Base-by-base conservation (phyloP, 2,329 filamentous ascomycete species). In the Lachnellula suecica region DNA sequence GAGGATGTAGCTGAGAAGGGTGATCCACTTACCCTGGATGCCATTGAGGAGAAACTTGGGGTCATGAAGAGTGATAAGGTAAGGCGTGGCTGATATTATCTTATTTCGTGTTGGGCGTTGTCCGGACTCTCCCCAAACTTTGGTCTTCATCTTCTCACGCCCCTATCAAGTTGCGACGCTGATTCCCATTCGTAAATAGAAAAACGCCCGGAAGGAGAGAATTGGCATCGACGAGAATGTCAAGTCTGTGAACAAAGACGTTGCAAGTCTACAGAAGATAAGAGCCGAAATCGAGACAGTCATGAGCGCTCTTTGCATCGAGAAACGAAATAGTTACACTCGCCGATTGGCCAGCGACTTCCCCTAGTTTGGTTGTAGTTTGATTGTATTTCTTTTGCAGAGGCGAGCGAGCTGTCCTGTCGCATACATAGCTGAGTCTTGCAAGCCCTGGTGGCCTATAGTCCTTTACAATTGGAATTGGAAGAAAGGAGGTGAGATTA, bases 241-340 rank as follows among this genome's bases (percentile, higher is more conserved):
- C 13, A 69, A 71, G 40, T 67, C 71, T 38, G 66, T 74, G 5
- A 60, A 64, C 4, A 63, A 72, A 47, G 69, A 74, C 24, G 66
- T 70, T 44, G 63, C 66, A 1, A 63, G 57, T 13, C 43, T 68
- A 2, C 59, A 68, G 7, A 54, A 53, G 1, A 56, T 58, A 2
- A 59, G 67, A 22, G 58, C 60, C 7, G 60, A 70, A 42, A 58
- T 71, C 24, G 71, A 70, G 22, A 62, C 64, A 5, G 60, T 68
- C 46, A 59, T 71, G 46, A 70, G 63, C 22, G 64, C 67, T 4
- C 53, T 68, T 5, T 76, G 82, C 54, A 83, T 87, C 50, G 67
- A 71, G 15, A 75, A 74, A 4, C 72, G 83, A 22, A 87, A 87
- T 47, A 62, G 75, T 0, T 83, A 81, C 53, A n/a, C n/a, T n/a